Percentiles rank a stretch among this genome's conserved stretches.
Conservation (phyloP, 1,284 basidiomycete genomes). For the Moniliophthora roreri region DNA sequence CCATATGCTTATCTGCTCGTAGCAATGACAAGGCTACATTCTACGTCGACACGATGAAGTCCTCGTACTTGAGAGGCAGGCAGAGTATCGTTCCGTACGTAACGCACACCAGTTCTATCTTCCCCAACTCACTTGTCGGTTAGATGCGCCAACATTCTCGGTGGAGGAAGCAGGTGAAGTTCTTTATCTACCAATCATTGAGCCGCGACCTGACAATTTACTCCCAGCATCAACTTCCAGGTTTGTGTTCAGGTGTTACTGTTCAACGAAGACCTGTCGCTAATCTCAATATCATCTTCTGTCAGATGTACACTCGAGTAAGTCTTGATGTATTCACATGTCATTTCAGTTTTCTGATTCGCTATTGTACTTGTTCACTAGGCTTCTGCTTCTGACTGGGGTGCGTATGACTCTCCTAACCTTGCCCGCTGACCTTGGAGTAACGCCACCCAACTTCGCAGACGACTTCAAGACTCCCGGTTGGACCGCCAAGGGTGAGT, state of each 20-base stretch:
- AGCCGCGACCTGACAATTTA: slow-evolving; percentile 6
- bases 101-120: not conserved
- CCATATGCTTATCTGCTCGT: slow-evolving; percentile 6
- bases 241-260: slow-evolving; percentile 27
- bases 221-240: slow-evolving; percentile 67
- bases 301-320: slow-evolving; percentile 66
- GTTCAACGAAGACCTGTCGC: not conserved
- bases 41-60: slow-evolving; percentile 61
- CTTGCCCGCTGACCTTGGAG: slow-evolving; percentile 1
- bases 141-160: slow-evolving; percentile 69
- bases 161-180: slow-evolving; percentile 52
- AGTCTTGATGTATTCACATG: slow-evolving; percentile 17
- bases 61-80: slow-evolving; percentile 59
- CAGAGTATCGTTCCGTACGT: slow-evolving; percentile 67
- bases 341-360: too few relatives aligned
- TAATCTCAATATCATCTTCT: not conserved
- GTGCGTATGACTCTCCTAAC: slow-evolving; percentile 31
- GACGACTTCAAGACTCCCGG: slow-evolving; percentile 75
- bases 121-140: not conserved
- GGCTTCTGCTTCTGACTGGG: slow-evolving; percentile 72
- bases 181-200: not conserved
- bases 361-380: too few relatives aligned
- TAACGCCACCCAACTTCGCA: slow-evolving; percentile 21
- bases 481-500: slow-evolving; percentile 60
- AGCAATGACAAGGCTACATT: slow-evolving; percentile 76